These are phyloP conservation scores for Ilyonectria destructans DNA, from an alignment of 2,329 filamentous ascomycete species.

Conservation along the genomic window DNA sequence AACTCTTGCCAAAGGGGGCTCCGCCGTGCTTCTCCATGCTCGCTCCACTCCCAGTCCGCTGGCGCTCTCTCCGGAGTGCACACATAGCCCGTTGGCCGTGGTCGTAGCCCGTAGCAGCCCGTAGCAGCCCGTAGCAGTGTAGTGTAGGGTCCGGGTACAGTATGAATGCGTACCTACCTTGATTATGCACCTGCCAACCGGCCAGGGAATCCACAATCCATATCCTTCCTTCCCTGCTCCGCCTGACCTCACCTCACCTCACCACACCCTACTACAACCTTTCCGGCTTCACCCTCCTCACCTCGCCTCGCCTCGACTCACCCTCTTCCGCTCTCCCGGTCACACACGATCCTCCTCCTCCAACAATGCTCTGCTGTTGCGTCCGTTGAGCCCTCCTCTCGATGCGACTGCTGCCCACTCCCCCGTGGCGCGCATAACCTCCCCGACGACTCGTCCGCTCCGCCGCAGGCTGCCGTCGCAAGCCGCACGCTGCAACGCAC, in stretches of 20 bases:
- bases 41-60: not conserved
- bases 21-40: not conserved
- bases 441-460: slow-evolving; percentile 20
- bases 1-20: slow-evolving; percentile 7
- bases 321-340: not conserved
- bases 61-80: not conserved
- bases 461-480: slow-evolving; percentile 30
- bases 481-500: slow-evolving; percentile 31
- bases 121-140: not conserved
- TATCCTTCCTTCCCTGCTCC: slow-evolving; percentile 36
- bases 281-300: not conserved
- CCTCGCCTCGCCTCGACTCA: slow-evolving; percentile 11
- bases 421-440: slow-evolving; percentile 45
- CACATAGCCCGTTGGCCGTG: not conserved
- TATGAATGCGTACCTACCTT: too few species aligned
- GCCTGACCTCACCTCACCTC: slow-evolving; percentile 40
- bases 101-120: not conserved
- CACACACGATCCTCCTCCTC: slow-evolving; percentile 11
- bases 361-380: slow-evolving; percentile 42
- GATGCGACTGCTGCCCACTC: slow-evolving; percentile 45
- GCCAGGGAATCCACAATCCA: slow-evolving; percentile 13
- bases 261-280: slow-evolving; percentile 32
- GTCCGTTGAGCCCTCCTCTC: slow-evolving; percentile 41
- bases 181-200: too few species aligned
- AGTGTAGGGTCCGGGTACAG: too few species aligned